Conservation (phyloP, 73 alveolate genomes). For the Paramecium octaurelia region DNA sequence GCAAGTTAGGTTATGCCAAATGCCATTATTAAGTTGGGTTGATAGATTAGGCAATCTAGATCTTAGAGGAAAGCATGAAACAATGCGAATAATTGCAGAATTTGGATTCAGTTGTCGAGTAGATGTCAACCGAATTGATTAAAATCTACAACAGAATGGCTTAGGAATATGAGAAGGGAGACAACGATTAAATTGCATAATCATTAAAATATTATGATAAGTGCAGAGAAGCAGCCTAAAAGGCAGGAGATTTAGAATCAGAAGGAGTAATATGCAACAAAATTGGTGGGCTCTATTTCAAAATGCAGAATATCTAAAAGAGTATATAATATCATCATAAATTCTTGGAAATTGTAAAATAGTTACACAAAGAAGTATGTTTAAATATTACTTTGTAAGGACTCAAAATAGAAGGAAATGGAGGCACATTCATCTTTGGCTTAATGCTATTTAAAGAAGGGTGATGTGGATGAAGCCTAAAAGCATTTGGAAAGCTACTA, state of each 20-base stretch:
- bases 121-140: constrained; percentile 51
- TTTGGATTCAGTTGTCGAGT: constrained; percentile 45
- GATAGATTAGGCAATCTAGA: constrained; percentile 45
- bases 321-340: constrained; percentile 50
- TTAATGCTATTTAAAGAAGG: constrained; percentile 48
- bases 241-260: constrained; percentile 49
- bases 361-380: constrained; percentile 42
- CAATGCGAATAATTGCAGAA: not conserved
- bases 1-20: constrained; percentile 55
- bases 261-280: constrained; percentile 58
- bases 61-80: constrained; percentile 53
- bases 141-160: constrained; percentile 57
- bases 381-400: not conserved
- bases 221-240: constrained; percentile 62
- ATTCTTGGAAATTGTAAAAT: constrained; percentile 39
- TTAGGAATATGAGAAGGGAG: constrained; percentile 54
- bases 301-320: constrained; percentile 14
- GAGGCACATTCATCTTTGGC: constrained; percentile 61
- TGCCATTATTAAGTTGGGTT: constrained; percentile 50
- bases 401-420: constrained; percentile 53
- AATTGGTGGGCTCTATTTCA: constrained; percentile 47
- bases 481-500: constrained; percentile 49
- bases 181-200: constrained; percentile 25
- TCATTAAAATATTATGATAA: constrained; percentile 55
- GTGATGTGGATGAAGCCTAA: constrained; percentile 53